Evolutionary conservation across 495 filamentous ascomycete genomes (phyloP).

Genomic region (Talaromyces adpressus): DNA sequence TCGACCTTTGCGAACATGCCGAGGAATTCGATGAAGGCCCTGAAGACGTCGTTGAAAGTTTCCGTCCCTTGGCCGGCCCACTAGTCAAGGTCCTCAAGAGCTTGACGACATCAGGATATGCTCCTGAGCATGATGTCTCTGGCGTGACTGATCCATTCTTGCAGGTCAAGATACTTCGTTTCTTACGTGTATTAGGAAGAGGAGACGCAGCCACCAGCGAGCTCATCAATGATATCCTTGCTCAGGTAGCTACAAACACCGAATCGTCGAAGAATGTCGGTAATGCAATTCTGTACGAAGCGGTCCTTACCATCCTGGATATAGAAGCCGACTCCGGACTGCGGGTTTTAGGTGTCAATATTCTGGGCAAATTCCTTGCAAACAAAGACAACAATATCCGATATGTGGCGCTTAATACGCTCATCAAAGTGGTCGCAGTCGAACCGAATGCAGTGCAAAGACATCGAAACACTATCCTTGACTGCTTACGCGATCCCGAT

Average conservation of each 20-base stretch:
- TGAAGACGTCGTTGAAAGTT: constrained; percentile 79
- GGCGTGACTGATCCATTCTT: constrained; percentile 98
- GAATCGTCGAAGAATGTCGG: constrained; percentile 98
- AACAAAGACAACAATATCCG: constrained; percentile 99
- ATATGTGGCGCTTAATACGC: constrained; percentile 93
- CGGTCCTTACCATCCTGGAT: constrained; percentile 93
- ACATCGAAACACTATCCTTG: constrained; percentile 94
- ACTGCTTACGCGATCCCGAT: constrained; percentile 95
- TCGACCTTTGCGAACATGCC: constrained; percentile 78
- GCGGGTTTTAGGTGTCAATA: constrained; percentile 92
- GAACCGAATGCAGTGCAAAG: constrained; percentile 96
- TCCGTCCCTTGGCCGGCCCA: constrained; percentile 68
- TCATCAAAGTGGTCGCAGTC: constrained; percentile 96
- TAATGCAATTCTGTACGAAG: constrained; percentile 96
- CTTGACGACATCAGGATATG: constrained; percentile 89
- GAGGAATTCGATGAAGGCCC: constrained; percentile 86
- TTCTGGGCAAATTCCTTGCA: constrained; percentile 92
- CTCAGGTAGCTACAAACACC: constrained; percentile 96
- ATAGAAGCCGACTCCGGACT: constrained; percentile 95
- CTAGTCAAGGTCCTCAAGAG: constrained; percentile 89
- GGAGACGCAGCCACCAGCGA: constrained; percentile 88
- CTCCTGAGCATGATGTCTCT: constrained; percentile 95
- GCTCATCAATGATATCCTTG: constrained; percentile 96
- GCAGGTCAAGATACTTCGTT: constrained; percentile 86
- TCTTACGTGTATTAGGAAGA: constrained; percentile 78